Evolutionary conservation across 129 eudicot genomes (phyloP).

Genomic region (Calendula officinalis): DNA sequence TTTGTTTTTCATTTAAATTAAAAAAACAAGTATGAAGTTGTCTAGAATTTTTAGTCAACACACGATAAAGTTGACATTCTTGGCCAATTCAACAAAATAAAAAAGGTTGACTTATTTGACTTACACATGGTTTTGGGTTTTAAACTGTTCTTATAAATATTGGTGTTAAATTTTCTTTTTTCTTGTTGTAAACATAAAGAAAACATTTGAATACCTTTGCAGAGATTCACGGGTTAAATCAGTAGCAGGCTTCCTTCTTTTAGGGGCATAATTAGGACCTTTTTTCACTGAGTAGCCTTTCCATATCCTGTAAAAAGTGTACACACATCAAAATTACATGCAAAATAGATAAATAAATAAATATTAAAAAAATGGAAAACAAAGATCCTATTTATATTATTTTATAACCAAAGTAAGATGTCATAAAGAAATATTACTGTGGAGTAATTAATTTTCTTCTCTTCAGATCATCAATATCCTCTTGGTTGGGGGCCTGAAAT

Average conservation of each 20-base stretch:
- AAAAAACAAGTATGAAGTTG: background rate
- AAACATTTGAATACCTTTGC: conserved; percentile 52
- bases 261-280: conserved; percentile 83
- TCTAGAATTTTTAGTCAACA: background rate
- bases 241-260: conserved; percentile 81
- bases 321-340: conserved; percentile 13
- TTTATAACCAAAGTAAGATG: conserved; percentile 9
- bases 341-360: background rate
- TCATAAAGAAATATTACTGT: conserved; percentile 48
- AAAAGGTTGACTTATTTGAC: background rate
- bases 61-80: background rate
- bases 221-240: conserved; percentile 77
- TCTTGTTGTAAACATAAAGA: background rate
- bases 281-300: conserved; percentile 78
- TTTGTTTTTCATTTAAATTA: background rate
- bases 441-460: conserved; percentile 66
- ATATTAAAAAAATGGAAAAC: no score
- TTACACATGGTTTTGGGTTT: background rate
- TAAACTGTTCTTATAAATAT: background rate
- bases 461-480: conserved; percentile 72
- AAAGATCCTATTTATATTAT: background rate
- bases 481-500: conserved; percentile 51
- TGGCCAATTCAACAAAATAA: background rate
- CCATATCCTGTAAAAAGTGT: conserved; percentile 58
- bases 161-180: background rate